Evolutionary conservation across 768 basidiomycete genomes (phyloP), one percentile per base, ranked within the genome.

Genomic region (Gymnopilus dilepis): DNA sequence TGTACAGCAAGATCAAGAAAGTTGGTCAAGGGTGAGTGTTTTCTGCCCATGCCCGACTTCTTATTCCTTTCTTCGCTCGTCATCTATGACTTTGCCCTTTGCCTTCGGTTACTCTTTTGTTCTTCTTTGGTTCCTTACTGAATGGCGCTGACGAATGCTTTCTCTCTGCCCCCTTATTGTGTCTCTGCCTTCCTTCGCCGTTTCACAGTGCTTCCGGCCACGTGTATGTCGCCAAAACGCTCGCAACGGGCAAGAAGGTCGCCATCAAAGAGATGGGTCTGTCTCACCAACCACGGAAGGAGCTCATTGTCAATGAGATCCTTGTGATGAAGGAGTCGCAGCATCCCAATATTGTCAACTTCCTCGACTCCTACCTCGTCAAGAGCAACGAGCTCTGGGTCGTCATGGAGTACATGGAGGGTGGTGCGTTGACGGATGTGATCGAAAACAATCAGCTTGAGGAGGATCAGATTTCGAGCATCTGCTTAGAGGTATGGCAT

Each of bases 341-440:
- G 64, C 95, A 97, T 73, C 93, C 95, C 30, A 97, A 97, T 70
- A 96, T 98, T 60, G 95, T 98, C 80, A 97, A 97, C 77, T 98
- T 93, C 77, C 77, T 97, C 42, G 92, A 97, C 6, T 87, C 92
- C 21, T 97, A 95, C 75, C 84, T 98, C 43, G 86, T 97, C 56
- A 91, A 91, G 77, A 89, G 82, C 72, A 90, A 83, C 56, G 94
- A 97, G 71, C 85, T 97, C 22, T 98, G 96, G 95, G 95, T 97
- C 45, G 94, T 97, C 60, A 98, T 97, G 95, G 95, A 98, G 78
- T 97, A 93, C 72, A 98, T 98, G 95, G 95, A 98, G 76, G 95
- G 96, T 54, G 96, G 97, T 38, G 95, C 97, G 17, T 80, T 99
- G 69, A 98, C 95, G 24, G 97, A 99, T 76, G 91, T 99, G 43